These are phyloP conservation scores for Acanthochlamys bracteata DNA, from an alignment of 106 monocot species.

Conservation along the genomic window DNA sequence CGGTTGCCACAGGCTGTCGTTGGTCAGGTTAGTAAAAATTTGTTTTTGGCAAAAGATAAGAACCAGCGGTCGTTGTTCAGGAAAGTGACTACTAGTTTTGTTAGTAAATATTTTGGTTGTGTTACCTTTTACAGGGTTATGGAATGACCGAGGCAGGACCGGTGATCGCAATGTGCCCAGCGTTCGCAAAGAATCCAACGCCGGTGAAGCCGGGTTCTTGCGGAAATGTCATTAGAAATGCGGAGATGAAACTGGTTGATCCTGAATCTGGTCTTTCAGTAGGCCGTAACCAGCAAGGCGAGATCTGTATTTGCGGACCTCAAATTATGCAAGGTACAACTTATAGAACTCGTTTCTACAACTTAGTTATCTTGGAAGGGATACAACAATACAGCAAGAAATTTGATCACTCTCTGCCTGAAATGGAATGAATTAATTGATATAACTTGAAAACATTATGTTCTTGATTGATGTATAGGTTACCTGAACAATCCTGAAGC, in stretches of 20 bases:
- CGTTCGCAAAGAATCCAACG: slow-evolving; percentile 42
- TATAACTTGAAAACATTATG: no score
- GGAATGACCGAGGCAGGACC: slow-evolving; percentile 84
- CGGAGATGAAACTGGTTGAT: slow-evolving; percentile 60
- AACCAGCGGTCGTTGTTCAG: no score
- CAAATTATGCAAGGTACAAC: slow-evolving; percentile 41
- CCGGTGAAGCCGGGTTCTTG: slow-evolving; percentile 50
- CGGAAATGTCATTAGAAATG: slow-evolving; percentile 62
- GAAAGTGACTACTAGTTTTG: not conserved
- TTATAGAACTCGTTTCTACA: no score
- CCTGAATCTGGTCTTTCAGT: slow-evolving; percentile 54
- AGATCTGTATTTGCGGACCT: slow-evolving; percentile 65
- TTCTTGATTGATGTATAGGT: slow-evolving; percentile 18
- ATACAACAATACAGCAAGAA: no score
- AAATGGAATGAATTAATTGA: no score
- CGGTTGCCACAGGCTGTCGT: slow-evolving; percentile 74
- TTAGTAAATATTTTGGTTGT: not conserved
- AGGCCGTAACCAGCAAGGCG: slow-evolving; percentile 42
- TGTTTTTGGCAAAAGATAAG: no score
- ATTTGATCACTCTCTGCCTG: no score
- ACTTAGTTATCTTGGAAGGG: no score
- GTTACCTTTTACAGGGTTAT: slow-evolving; percentile 34
- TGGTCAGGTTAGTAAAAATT: slow-evolving; percentile 80
- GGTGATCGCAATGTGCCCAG: slow-evolving; percentile 66
- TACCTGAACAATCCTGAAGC: slow-evolving; percentile 83